A percentile compares a stretch with the other conserved stretches of the same genome.
phyloP scores from a whole-genome alignment of 495 filamentous ascomycete species.

The Neurospora sp. region DNA sequence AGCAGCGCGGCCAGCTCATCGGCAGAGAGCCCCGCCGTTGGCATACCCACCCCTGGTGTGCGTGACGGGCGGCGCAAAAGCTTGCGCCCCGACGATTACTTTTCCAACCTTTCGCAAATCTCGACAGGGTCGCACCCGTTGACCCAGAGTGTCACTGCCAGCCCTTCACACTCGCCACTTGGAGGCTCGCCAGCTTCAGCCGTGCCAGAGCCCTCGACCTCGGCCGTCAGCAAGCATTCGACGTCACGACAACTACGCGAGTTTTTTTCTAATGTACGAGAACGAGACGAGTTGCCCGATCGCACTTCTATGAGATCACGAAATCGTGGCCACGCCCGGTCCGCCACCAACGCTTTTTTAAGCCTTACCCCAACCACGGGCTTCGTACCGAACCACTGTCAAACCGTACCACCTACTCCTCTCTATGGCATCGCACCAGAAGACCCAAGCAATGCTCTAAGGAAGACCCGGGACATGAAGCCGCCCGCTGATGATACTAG shows the following conservation, averaged over 20 bases:
- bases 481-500: slow-evolving; percentile 32
- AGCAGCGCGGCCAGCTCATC: slow-evolving; percentile 50
- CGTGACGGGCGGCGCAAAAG: slow-evolving; percentile 54
- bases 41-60: slow-evolving; percentile 24
- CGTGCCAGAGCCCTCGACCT: slow-evolving; percentile 33
- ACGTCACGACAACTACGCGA: slow-evolving; percentile 24
- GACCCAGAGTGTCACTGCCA: slow-evolving; percentile 71
- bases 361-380: slow-evolving; percentile 19
- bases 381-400: slow-evolving; percentile 21
- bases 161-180: slow-evolving; percentile 46
- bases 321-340: slow-evolving; percentile 31
- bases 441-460: slow-evolving; percentile 24
- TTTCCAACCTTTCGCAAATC: slow-evolving; percentile 30
- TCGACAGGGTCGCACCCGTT: slow-evolving; percentile 59
- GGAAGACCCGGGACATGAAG: slow-evolving; percentile 39
- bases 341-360: slow-evolving; percentile 46
- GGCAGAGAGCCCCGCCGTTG: slow-evolving; percentile 30
- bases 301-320: slow-evolving; percentile 18
- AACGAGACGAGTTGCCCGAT: slow-evolving; percentile 30
- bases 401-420: slow-evolving; percentile 36
- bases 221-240: slow-evolving; percentile 20
- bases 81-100: slow-evolving; percentile 61
- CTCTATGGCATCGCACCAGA: slow-evolving; percentile 34
- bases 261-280: slow-evolving; percentile 29
- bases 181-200: slow-evolving; percentile 21